Percentiles rank a stretch among this genome's conserved stretches.
These are phyloP conservation scores for Inosperma sp. DNA, from an alignment of 768 basidiomycete species.

Conservation along the genomic window DNA sequence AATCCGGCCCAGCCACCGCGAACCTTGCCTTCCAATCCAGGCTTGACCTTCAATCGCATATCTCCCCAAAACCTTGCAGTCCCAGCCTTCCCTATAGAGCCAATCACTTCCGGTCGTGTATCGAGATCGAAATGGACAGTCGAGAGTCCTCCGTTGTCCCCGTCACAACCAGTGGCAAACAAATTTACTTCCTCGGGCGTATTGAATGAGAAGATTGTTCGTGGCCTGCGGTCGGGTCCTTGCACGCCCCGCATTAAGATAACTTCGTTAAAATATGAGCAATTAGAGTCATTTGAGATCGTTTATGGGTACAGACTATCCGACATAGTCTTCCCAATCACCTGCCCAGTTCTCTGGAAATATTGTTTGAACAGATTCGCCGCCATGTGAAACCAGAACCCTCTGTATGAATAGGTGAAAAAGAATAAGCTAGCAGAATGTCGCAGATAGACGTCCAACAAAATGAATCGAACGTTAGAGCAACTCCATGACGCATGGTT, in stretches of 20 bases:
- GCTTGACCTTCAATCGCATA: slow-evolving; percentile 65
- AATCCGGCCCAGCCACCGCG: slow-evolving; percentile 90
- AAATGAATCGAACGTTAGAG: no score
- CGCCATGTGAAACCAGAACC: slow-evolving; percentile 25
- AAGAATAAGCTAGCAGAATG: no score
- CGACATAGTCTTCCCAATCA: slow-evolving; percentile 31
- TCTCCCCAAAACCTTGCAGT: slow-evolving; percentile 77
- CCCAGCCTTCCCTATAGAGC: slow-evolving; percentile 42
- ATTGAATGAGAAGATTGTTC: slow-evolving; percentile 63
- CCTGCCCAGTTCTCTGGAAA: slow-evolving; percentile 37
- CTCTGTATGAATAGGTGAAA: no score
- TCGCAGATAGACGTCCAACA: no score
- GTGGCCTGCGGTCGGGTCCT: slow-evolving; percentile 53
- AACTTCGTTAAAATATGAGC: slow-evolving; percentile 38
- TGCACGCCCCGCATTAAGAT: slow-evolving; percentile 76
- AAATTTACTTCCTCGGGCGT: slow-evolving; percentile 50
- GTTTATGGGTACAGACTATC: slow-evolving; percentile 28
- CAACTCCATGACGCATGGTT: no score
- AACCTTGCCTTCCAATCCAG: slow-evolving; percentile 62
- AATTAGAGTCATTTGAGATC: not conserved
- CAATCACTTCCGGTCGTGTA: slow-evolving; percentile 42
- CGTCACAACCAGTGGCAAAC: slow-evolving; percentile 81
- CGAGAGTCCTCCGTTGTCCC: slow-evolving; percentile 82
- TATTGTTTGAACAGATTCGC: slow-evolving; percentile 34
- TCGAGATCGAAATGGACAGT: slow-evolving; percentile 75